Percentiles rank a stretch among this genome's conserved stretches.
Conservation (phyloP, 2,329 filamentous ascomycete species). For the Gliomastix tumulicola region DNA sequence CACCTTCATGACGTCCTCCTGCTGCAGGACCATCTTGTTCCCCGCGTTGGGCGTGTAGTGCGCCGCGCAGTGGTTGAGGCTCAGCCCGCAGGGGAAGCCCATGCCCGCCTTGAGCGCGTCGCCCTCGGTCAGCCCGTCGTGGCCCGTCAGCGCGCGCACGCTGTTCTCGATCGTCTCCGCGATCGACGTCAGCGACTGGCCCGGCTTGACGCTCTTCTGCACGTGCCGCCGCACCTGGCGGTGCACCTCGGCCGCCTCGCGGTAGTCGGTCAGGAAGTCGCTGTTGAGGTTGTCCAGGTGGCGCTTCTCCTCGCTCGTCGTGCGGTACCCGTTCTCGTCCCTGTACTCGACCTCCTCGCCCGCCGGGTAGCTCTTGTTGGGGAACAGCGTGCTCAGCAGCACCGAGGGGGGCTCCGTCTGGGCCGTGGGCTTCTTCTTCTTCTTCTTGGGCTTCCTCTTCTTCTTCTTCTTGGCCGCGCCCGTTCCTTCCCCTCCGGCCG, state of each 20-base stretch:
- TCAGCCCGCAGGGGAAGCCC: slow-evolving; percentile 80
- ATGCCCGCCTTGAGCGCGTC: slow-evolving; percentile 74
- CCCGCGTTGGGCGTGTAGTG: slow-evolving; percentile 85
- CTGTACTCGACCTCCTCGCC: slow-evolving; percentile 74
- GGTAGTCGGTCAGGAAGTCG: slow-evolving; percentile 74
- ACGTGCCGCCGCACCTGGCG: slow-evolving; percentile 81
- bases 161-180: slow-evolving; percentile 82
- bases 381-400: slow-evolving; percentile 64
- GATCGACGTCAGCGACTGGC: slow-evolving; percentile 73
- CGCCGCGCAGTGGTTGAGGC: slow-evolving; percentile 77
- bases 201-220: slow-evolving; percentile 73
- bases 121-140: slow-evolving; percentile 69
- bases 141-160: slow-evolving; percentile 69
- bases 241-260: slow-evolving; percentile 82
- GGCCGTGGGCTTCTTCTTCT: slow-evolving; percentile 67
- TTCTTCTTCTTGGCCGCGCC: slow-evolving; percentile 40
- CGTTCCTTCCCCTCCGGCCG: slow-evolving; percentile 28
- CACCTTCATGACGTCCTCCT: slow-evolving; percentile 74
- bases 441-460: slow-evolving; percentile 81
- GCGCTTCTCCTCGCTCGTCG: slow-evolving; percentile 77
- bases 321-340: slow-evolving; percentile 70
- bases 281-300: slow-evolving; percentile 76
- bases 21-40: slow-evolving; percentile 67
- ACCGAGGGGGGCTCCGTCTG: slow-evolving; percentile 72
- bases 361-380: slow-evolving; percentile 63